phyloP scores from a whole-genome alignment of 306 rosid genomes.

The Fragaria nilgerrensis region DNA sequence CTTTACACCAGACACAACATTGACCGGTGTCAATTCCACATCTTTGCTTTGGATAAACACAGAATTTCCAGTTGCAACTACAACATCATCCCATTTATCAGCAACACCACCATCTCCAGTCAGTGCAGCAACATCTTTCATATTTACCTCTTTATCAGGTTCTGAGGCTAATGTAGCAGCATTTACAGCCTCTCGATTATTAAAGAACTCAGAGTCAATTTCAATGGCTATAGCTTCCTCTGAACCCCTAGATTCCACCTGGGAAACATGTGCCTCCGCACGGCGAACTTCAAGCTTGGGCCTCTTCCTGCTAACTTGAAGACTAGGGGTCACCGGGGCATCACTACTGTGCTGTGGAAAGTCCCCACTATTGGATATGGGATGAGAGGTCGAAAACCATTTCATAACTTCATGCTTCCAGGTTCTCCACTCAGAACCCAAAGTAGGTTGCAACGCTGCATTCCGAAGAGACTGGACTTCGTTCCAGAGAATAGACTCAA shows the following conservation, averaged over 20 bases:
- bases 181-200: conserved; percentile 44
- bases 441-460: conserved; percentile 49
- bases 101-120: conserved; percentile 39
- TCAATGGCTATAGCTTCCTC: conserved; percentile 56
- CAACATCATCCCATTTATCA: conserved; percentile 60
- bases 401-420: conserved; percentile 94
- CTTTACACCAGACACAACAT: conserved; percentile 39
- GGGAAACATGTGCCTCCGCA: conserved; percentile 78
- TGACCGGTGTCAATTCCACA: conserved; percentile 56
- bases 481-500: conserved; percentile 77
- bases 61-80: conserved; percentile 50
- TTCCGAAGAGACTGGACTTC: conserved; percentile 66
- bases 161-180: conserved; percentile 42
- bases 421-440: conserved; percentile 95
- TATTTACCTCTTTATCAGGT: conserved; percentile 45
- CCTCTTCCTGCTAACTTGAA: conserved; percentile 77
- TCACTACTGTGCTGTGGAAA: conserved; percentile 48
- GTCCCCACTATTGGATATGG: conserved; percentile 44
- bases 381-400: conserved; percentile 69
- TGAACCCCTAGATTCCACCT: conserved; percentile 50
- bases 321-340: conserved; percentile 49
- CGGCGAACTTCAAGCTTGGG: conserved; percentile 99
- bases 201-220: conserved; percentile 65
- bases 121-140: conserved; percentile 38
- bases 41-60: conserved; percentile 42